Conservation (phyloP, 148 eudicot genomes). For the Oxyria digyna region DNA sequence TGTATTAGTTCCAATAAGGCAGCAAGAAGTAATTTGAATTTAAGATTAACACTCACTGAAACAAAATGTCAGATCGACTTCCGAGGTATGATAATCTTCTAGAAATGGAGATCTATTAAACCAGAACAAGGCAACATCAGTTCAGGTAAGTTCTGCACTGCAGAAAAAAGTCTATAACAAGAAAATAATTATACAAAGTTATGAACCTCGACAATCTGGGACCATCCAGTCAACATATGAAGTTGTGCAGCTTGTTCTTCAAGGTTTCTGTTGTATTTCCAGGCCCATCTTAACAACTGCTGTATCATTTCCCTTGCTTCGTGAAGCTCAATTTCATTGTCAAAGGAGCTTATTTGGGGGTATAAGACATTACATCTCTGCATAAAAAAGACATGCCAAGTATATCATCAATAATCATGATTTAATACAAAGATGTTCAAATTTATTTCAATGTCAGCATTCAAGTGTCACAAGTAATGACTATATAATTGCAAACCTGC, state of each 20-base stretch:
- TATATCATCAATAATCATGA: not conserved
- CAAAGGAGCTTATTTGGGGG: slow-evolving; percentile 51
- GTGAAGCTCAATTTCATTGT: slow-evolving; percentile 67
- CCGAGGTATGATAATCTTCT: slow-evolving; percentile 71
- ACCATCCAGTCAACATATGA: slow-evolving; percentile 97
- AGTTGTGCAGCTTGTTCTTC: slow-evolving; percentile 99
- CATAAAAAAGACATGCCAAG: not conserved
- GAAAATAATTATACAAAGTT: not conserved
- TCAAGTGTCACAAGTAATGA: not conserved
- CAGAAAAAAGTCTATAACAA: not conserved
- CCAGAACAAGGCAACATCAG: slow-evolving; percentile 5
- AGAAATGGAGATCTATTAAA: slow-evolving; percentile 63
- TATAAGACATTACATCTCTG: slow-evolving; percentile 33
- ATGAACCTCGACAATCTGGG: slow-evolving; percentile 77
- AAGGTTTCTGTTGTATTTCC: slow-evolving; percentile 90
- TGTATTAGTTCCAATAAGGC: not conserved
- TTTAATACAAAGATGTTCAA: not conserved
- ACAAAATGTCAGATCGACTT: slow-evolving; percentile 68
- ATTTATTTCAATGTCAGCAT: not conserved
- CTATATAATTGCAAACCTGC: slow-evolving; percentile 45
- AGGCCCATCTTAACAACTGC: slow-evolving; percentile 85
- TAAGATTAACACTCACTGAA: slow-evolving; percentile 42
- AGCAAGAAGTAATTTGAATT: not conserved
- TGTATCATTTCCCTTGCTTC: slow-evolving; percentile 65
- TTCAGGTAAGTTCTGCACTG: slow-evolving; percentile 1